Evolutionary conservation across 805 yeast species (phyloP).

Genomic region (Metschnikowia kofuensis): DNA sequence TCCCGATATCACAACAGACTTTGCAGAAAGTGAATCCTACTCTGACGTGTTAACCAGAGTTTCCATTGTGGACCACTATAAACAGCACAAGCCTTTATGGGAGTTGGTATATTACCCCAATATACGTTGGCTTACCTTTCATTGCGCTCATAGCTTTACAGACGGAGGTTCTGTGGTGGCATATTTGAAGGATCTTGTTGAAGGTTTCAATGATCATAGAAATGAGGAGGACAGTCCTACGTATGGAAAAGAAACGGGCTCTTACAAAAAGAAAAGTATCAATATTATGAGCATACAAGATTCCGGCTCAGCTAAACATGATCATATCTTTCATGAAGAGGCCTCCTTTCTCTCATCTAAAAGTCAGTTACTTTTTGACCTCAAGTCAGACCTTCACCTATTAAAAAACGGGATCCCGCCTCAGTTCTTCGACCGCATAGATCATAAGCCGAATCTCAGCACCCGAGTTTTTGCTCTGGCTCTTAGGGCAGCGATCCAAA

Average conservation of each 20-base stretch:
- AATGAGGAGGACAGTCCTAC: background rate
- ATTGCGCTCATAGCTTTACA: slow-evolving; percentile 8
- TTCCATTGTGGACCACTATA: slow-evolving; percentile 3
- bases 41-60: background rate
- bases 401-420: slow-evolving; percentile 8
- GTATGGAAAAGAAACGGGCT: background rate
- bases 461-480: slow-evolving; percentile 1
- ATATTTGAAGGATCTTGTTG: slow-evolving; percentile 9
- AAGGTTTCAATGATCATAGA: slow-evolving; percentile 2
- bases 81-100: slow-evolving; percentile 4
- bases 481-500: background rate
- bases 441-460: slow-evolving; percentile 4
- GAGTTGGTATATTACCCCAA: slow-evolving; percentile 3
- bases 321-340: no score
- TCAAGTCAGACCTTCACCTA: slow-evolving; percentile 5
- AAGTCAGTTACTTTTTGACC: slow-evolving; percentile 1
- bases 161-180: slow-evolving; percentile 12
- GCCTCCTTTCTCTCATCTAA: no score
- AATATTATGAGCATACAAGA: no score
- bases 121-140: slow-evolving; percentile 10
- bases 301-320: no score
- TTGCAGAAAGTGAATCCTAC: background rate
- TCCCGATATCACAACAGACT: background rate
- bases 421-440: background rate
- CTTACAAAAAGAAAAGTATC: no score